phyloP scores from a whole-genome alignment of 805 yeast genomes.

The Candida pini region DNA sequence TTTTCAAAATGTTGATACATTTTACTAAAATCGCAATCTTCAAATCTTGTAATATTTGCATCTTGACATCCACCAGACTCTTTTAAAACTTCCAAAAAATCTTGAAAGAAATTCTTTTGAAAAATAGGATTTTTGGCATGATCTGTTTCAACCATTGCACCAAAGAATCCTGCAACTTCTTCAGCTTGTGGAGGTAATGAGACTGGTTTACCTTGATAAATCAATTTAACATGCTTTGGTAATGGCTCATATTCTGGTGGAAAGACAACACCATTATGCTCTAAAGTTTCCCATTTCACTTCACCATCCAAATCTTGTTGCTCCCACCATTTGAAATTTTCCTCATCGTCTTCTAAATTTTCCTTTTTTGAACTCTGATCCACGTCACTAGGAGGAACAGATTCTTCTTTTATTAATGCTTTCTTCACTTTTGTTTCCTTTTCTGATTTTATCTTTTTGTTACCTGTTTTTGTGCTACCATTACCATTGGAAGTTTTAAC shows the following conservation, averaged over 20 bases:
- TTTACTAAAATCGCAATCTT: slow-evolving; percentile 69
- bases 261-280: slow-evolving; percentile 86
- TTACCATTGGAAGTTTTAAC: slow-evolving; percentile 3
- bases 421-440: slow-evolving; percentile 8
- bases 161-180: slow-evolving; percentile 95
- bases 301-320: slow-evolving; percentile 65
- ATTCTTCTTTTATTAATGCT: slow-evolving; percentile 13
- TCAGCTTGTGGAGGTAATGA: slow-evolving; percentile 76
- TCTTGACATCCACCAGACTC: slow-evolving; percentile 61
- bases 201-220: slow-evolving; percentile 74
- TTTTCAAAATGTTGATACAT: slow-evolving; percentile 69
- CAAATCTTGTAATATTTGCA: slow-evolving; percentile 49
- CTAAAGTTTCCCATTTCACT: slow-evolving; percentile 79
- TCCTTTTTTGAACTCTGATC: slow-evolving; percentile 33
- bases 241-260: slow-evolving; percentile 90
- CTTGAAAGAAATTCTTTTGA: slow-evolving; percentile 80
- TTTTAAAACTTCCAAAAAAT: slow-evolving; percentile 62
- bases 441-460: slow-evolving; percentile 4
- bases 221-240: slow-evolving; percentile 69
- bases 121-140: slow-evolving; percentile 85
- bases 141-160: slow-evolving; percentile 80
- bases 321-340: slow-evolving; percentile 79
- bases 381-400: slow-evolving; percentile 19
- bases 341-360: slow-evolving; percentile 59
- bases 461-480: slow-evolving; percentile 1